Evolutionary conservation across 768 basidiomycete genomes (phyloP).

Genomic region (Mycena chlorophos): DNA sequence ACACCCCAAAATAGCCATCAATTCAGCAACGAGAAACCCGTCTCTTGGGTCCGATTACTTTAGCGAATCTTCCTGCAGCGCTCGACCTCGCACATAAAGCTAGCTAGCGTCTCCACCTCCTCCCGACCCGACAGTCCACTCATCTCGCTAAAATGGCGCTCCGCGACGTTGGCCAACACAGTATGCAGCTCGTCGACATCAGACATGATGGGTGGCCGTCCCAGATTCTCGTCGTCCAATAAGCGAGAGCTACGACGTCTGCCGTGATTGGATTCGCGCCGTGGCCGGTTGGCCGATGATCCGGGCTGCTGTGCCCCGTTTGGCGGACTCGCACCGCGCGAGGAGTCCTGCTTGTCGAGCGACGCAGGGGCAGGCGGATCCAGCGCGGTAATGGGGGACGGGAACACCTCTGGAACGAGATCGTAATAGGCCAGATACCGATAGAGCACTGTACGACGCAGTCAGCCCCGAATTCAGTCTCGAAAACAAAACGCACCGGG

Average conservation of each 20-base stretch:
- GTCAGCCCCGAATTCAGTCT: background rate
- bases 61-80: constrained; percentile 23
- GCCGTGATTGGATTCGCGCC: constrained; percentile 61
- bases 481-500: constrained; percentile 21
- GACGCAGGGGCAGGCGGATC: constrained; percentile 71
- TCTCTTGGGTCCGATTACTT: constrained; percentile 2
- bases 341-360: constrained; percentile 48
- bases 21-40: background rate
- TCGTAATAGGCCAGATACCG: constrained; percentile 75
- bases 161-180: constrained; percentile 67
- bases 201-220: constrained; percentile 64
- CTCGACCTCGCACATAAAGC: constrained; percentile 77
- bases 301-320: too few relatives aligned
- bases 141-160: constrained; percentile 70
- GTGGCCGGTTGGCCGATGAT: constrained; percentile 73
- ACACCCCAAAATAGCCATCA: background rate
- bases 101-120: constrained; percentile 80
- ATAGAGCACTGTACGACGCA: constrained; percentile 47
- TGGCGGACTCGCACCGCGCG: constrained; percentile 54
- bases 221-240: constrained; percentile 59
- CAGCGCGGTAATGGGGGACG: constrained; percentile 63
- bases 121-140: constrained; percentile 51
- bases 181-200: constrained; percentile 69
- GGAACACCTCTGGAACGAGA: constrained; percentile 67
- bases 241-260: constrained; percentile 73